Conservation (phyloP, 306 rosid species). For the Cicer cuneatum region DNA sequence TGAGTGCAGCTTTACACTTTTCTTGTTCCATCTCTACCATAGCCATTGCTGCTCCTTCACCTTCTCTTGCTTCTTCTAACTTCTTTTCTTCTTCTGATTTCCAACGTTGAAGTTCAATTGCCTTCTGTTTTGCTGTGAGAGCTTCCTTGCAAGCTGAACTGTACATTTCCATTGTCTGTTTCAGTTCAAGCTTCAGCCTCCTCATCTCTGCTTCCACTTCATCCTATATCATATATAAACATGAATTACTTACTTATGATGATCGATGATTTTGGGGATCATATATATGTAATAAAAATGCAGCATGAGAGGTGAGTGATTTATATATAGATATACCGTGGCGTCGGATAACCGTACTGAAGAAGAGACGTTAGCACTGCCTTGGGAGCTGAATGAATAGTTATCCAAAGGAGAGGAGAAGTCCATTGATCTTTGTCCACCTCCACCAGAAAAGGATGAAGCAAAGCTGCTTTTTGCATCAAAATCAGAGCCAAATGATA, state of each 20-base stretch:
- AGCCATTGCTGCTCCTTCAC: slow-evolving; percentile 62
- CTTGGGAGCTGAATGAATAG: slow-evolving; percentile 48
- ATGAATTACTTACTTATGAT: too few species aligned
- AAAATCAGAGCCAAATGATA: slow-evolving; percentile 57
- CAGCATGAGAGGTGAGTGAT: too few species aligned
- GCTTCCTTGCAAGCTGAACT: slow-evolving; percentile 86
- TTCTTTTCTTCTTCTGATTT: slow-evolving; percentile 66
- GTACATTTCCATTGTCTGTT: slow-evolving; percentile 91
- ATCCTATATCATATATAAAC: slow-evolving; percentile 48
- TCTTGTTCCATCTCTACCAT: slow-evolving; percentile 68
- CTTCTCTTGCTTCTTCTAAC: slow-evolving; percentile 55
- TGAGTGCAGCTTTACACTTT: slow-evolving; percentile 64
- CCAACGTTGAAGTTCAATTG: slow-evolving; percentile 74
- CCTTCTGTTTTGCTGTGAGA: slow-evolving; percentile 66
- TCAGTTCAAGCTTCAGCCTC: slow-evolving; percentile 79
- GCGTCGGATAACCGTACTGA: slow-evolving; percentile 37
- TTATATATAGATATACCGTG: slow-evolving; percentile 41
- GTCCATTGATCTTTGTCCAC: slow-evolving; percentile 47
- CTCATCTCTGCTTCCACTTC: slow-evolving; percentile 87
- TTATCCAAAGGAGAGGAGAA: slow-evolving; percentile 21
- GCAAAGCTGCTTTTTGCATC: slow-evolving; percentile 54
- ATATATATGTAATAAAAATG: too few species aligned
- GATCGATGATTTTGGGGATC: too few species aligned
- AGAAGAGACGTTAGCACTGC: slow-evolving; percentile 19
- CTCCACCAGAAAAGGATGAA: slow-evolving; percentile 48